Conservation (phyloP, 2,329 filamentous ascomycete genomes). For the Dothiorella sarmentorum region DNA sequence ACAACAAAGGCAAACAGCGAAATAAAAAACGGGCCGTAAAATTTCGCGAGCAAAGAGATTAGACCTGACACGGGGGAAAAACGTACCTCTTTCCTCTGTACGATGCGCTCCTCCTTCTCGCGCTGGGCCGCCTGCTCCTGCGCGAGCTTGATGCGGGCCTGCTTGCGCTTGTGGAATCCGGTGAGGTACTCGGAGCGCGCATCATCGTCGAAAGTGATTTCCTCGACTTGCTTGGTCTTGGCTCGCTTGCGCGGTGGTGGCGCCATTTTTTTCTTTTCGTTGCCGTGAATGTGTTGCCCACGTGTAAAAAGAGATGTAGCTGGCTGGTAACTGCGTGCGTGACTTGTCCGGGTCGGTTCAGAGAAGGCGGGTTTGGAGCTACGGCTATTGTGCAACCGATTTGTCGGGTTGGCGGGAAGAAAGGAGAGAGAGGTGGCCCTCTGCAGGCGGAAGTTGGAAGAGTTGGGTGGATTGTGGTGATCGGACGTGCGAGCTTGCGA, state of each 20-base stretch:
- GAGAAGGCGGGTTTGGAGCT: neutral
- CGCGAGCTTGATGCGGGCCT: constrained; percentile 77
- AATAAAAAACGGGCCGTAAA: neutral
- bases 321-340: no score
- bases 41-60: no score
- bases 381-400: neutral
- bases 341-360: no score
- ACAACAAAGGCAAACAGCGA: neutral
- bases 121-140: constrained; percentile 76
- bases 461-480: neutral
- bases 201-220: constrained; percentile 78
- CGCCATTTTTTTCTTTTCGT: constrained; percentile 19
- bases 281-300: no score
- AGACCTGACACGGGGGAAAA: no score
- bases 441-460: no score
- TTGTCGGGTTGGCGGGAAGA: neutral
- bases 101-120: constrained; percentile 72
- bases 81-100: constrained; percentile 69
- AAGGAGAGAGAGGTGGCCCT: neutral
- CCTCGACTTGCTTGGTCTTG: constrained; percentile 58
- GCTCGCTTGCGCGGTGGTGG: constrained; percentile 30
- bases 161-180: constrained; percentile 94
- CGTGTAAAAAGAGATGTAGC: no score
- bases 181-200: constrained; percentile 86
- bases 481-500: neutral